Percentiles rank a stretch among this genome's conserved stretches.
These are phyloP conservation scores for Colletotrichum endophyticum DNA, from an alignment of 2,329 filamentous ascomycete genomes.

Conservation along the genomic window DNA sequence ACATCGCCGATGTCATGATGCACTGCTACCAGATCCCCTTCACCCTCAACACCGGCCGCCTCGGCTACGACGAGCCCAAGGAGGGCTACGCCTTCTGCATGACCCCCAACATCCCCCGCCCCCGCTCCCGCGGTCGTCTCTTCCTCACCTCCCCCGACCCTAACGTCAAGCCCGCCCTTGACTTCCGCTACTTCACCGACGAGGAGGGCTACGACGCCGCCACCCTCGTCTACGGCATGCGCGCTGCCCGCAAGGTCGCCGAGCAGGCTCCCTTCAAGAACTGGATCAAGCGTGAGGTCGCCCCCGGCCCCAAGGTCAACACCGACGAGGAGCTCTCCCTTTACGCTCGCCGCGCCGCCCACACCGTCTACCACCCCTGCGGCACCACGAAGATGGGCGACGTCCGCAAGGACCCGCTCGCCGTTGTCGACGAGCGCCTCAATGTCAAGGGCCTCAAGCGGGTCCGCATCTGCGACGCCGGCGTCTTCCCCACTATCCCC, in stretches of 20 bases:
- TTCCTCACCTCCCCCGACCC: constrained; percentile 81
- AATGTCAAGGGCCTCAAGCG: constrained; percentile 39
- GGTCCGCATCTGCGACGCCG: constrained; percentile 50
- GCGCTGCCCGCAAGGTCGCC: constrained; percentile 78
- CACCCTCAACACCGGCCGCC: constrained; percentile 80
- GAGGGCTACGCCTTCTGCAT: constrained; percentile 90
- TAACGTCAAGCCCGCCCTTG: constrained; percentile 78
- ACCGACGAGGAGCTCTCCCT: constrained; percentile 81
- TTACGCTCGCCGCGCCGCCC: constrained; percentile 81
- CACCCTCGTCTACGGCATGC: constrained; percentile 78
- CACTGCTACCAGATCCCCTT: constrained; percentile 97
- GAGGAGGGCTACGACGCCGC: constrained; percentile 84
- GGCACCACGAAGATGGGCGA: constrained; percentile 39
- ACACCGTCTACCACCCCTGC: constrained; percentile 43
- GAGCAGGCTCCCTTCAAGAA: constrained; percentile 77
- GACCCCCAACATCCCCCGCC: constrained; percentile 88
- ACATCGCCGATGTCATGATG: constrained; percentile 90
- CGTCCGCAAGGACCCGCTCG: constrained; percentile 71
- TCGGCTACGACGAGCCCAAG: constrained; percentile 69
- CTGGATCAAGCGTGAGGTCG: constrained; percentile 84
- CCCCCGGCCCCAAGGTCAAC: constrained; percentile 74
- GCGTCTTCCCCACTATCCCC: constrained; percentile 87
- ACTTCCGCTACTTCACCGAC: constrained; percentile 91
- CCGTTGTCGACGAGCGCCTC: constrained; percentile 56
- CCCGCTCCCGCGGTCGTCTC: constrained; percentile 77